Evolutionary conservation across 805 yeast species (phyloP), one percentile per base, ranked within the genome.

Genomic region (Kuraishia hungarica): DNA sequence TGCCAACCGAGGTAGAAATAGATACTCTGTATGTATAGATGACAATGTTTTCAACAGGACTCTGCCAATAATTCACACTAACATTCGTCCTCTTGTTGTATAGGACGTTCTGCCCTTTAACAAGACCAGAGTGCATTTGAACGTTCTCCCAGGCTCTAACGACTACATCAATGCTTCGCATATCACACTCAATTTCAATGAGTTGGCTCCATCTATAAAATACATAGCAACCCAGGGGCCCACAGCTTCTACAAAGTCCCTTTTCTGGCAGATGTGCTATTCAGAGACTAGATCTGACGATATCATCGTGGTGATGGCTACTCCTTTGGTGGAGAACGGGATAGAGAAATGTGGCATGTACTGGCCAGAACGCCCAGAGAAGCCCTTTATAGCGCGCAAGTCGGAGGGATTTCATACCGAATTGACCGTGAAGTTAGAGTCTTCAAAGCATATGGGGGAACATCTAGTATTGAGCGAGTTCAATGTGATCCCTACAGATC

Each of bases 151-250:
- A 17, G 53, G 53, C 8, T 43, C 11, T 20, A 20, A 17, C 24
- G 43, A 56, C 21, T 74, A 73, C 56, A 72, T 73, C 46, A 74
- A 74, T 60, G 79, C 77, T 1, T 67, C 71, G 19, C 51, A 60
- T 50, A 65, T 74, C 22, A 50, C 56, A 2, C 56, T 72, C 21
- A 20, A 20, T 15, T 19, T 29, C 17, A 24, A 28, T 13, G 57
- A 52, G 15, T 39, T 46, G 51, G 39, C 21, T 5, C 62, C 57
- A 5, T 26, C 29, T 26, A 10, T 26, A 26, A 59, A 58, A n/a
- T 87, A 84, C 64, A 84, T 87, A 35, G 88, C 90, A 0, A 74
- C 87, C 1, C 96, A 87, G 63, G 96, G 93, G 1, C 84, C 84
- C 1, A 63, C 74, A n/a, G 51, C 56, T 0, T 51, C 55, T 17